Conservation (phyloP, 495 filamentous ascomycete species). For the Xylona heveae region DNA sequence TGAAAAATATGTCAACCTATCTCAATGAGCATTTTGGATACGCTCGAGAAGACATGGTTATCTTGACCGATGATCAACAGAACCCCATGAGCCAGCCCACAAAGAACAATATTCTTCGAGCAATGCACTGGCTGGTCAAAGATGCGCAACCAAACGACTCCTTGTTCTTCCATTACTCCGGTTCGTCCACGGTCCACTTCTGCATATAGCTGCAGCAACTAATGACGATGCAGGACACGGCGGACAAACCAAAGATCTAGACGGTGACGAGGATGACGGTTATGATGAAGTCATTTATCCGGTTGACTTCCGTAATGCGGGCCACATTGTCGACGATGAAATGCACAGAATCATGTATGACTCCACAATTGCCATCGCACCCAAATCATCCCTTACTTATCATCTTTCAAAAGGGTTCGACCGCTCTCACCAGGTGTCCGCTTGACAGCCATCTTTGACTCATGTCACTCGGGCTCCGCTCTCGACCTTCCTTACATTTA, state of each 20-base stretch:
- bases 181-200: conserved; percentile 23
- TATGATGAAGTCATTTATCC: conserved; percentile 98
- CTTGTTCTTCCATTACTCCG: conserved; percentile 96
- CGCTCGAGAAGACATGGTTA: conserved; percentile 92
- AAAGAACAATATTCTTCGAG: conserved; percentile 84
- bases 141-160: conserved; percentile 88
- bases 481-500: conserved; percentile 96
- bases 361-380: neutral
- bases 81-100: conserved; percentile 94
- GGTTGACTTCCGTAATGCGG: conserved; percentile 73
- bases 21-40: conserved; percentile 83
- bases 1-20: conserved; percentile 90
- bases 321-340: conserved; percentile 95
- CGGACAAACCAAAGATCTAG: conserved; percentile 87
- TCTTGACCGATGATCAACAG: conserved; percentile 91
- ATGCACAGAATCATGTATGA: conserved; percentile 84
- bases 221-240: conserved; percentile 47
- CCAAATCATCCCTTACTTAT: conserved; percentile 3
- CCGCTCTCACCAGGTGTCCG: conserved; percentile 67
- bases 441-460: conserved; percentile 95
- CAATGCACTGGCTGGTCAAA: conserved; percentile 98
- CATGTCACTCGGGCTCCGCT: conserved; percentile 94
- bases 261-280: conserved; percentile 86
- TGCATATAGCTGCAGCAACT: neutral
- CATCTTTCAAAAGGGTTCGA: conserved; percentile 27